Base-by-base conservation (phyloP, 768 basidiomycete species). In the Rhodotorula babjevae region DNA sequence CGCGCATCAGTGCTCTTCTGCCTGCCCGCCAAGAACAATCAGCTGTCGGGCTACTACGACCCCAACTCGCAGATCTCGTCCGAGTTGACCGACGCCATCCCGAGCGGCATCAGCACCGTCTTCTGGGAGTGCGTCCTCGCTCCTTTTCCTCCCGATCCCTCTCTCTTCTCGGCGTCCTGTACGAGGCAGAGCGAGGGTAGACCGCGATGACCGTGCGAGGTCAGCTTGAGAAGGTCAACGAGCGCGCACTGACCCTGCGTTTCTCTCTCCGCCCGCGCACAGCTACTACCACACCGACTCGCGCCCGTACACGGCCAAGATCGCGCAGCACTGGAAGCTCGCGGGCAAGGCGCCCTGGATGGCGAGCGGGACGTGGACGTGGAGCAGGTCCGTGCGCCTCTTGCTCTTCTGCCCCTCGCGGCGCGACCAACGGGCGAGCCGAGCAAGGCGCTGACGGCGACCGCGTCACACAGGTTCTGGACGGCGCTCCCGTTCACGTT, bases 401-500 rank as follows among this genome's bases (percentile, higher is more conserved):
- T n/a, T 44, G 47, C 27, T 44, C 29, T 29, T 57, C 56, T 31
- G 10, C 18, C 42, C 56, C 19, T 40, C 7, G 31, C 25, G 27
- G 29, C 7, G 10, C n/a, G n/a, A n/a, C n/a, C n/a, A n/a, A n/a
- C n/a, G n/a, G n/a, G n/a, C n/a, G n/a, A n/a, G n/a, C n/a, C n/a
- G n/a, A n/a, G n/a, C n/a, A n/a, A n/a, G n/a, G n/a, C n/a, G n/a
- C n/a, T n/a, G n/a, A n/a, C n/a, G 36, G 60, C 66, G 15, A 18
- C 46, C 4, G 29, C 1, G 18, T 2, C 36, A 25, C n/a, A 7
- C 49, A 69, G 76, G 0, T 76, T 78, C 68, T 78, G 77, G 77
- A 72, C 72, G 25, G 75, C 75, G 3, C 58, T 78, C 0, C 77
- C 77, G 3, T 78, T 78, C 68, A 76, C 77, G 1, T 78, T 78